A percentile compares a stretch with the other conserved stretches of the same genome.
phyloP scores from a whole-genome alignment of 805 yeast genomes.

The Helenozyma baotianmanensis region DNA sequence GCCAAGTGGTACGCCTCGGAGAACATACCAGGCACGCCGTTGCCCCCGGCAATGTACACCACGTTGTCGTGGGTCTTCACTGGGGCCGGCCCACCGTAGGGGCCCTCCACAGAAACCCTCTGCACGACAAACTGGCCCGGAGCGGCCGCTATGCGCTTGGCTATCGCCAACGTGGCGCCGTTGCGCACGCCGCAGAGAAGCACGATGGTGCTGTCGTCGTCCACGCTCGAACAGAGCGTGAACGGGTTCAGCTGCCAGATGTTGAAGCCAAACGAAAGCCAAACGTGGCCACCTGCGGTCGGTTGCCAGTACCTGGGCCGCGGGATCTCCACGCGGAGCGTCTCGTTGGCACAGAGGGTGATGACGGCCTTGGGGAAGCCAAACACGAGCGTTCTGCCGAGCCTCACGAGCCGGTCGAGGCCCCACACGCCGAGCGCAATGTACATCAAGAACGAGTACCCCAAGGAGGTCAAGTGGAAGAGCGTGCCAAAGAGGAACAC shows the following conservation, averaged over 20 bases:
- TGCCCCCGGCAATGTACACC: slow-evolving; percentile 58
- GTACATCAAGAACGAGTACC: slow-evolving; percentile 31
- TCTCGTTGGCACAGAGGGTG: slow-evolving; percentile 39
- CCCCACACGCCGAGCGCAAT: slow-evolving; percentile 38
- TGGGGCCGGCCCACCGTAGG: slow-evolving; percentile 50
- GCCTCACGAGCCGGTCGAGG: slow-evolving; percentile 35
- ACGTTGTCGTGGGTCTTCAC: slow-evolving; percentile 44
- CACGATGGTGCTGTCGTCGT: slow-evolving; percentile 33
- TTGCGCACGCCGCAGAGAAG: slow-evolving; percentile 47
- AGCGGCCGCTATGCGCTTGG: slow-evolving; percentile 21
- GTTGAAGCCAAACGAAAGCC: slow-evolving; percentile 51
- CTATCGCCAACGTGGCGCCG: slow-evolving; percentile 53
- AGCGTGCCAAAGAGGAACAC: slow-evolving; percentile 52
- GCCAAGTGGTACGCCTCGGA: slow-evolving; percentile 36
- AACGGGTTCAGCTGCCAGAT: slow-evolving; percentile 73
- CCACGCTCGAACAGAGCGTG: slow-evolving; percentile 45
- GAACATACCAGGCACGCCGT: slow-evolving; percentile 57
- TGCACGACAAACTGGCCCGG: slow-evolving; percentile 32
- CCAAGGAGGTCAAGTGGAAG: slow-evolving; percentile 52
- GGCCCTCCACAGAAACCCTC: slow-evolving; percentile 54
- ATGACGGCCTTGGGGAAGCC: slow-evolving; percentile 38
- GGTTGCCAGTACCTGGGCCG: slow-evolving; percentile 48
- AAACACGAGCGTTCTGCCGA: slow-evolving; percentile 27
- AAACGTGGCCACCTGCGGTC: slow-evolving; percentile 54
- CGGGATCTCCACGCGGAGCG: slow-evolving; percentile 43